Evolutionary conservation across 192 early-diverging fungal genomes (phyloP).

Genomic region (Umbelopsis isabellina): DNA sequence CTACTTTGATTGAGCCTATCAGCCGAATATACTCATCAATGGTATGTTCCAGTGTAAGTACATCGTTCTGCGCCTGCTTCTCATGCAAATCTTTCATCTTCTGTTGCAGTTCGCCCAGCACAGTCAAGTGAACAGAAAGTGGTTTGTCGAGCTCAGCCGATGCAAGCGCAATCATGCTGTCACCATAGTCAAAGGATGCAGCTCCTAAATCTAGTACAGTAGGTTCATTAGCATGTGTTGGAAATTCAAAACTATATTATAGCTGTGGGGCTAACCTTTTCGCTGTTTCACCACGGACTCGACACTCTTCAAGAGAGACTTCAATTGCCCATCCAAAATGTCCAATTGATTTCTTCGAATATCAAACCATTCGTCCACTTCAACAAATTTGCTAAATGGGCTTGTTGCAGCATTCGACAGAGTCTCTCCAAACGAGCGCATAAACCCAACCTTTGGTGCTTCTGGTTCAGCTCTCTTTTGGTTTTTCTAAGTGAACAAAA

Average conservation of each 20-base stretch:
- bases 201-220: constrained; percentile 59
- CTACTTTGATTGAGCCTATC: constrained; percentile 79
- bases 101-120: constrained; percentile 81
- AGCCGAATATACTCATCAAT: constrained; percentile 91
- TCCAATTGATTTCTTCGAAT: constrained; percentile 75
- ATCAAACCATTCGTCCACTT: constrained; percentile 81
- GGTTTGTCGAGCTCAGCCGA: constrained; percentile 71
- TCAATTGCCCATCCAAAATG: constrained; percentile 77
- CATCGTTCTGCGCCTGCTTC: constrained; percentile 76
- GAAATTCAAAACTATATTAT: not conserved
- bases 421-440: constrained; percentile 73
- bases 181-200: constrained; percentile 79
- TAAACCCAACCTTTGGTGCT: constrained; percentile 47
- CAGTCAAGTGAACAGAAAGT: constrained; percentile 66
- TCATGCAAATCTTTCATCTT: constrained; percentile 79
- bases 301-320: constrained; percentile 74
- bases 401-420: constrained; percentile 60
- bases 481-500: constrained; percentile 43
- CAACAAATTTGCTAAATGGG: constrained; percentile 68
- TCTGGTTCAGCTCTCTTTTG: constrained; percentile 50
- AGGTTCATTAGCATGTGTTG: not conserved
- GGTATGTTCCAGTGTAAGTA: constrained; percentile 72
- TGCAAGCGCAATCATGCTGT: constrained; percentile 73
- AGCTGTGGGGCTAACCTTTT: constrained; percentile 40
- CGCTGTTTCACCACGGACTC: constrained; percentile 78